Evolutionary conservation across 495 filamentous ascomycete genomes (phyloP).

Genomic region (Penicillium alfredii): DNA sequence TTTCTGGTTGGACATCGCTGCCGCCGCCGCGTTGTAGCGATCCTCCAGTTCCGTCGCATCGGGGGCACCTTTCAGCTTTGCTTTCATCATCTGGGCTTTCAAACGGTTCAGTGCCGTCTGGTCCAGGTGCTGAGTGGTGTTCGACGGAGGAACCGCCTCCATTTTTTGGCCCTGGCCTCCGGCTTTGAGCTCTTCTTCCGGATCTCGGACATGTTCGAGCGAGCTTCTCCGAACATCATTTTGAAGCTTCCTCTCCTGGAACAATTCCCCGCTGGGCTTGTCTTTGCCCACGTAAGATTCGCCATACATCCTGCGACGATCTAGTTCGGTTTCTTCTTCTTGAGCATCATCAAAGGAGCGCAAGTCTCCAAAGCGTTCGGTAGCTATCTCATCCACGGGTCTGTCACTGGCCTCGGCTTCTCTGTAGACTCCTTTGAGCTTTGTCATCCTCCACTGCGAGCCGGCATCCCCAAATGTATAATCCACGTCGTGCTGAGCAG

Average conservation of each 20-base stretch:
- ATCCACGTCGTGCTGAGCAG: conserved; percentile 56
- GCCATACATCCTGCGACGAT: conserved; percentile 77
- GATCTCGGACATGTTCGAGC: conserved; percentile 25
- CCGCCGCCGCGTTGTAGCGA: conserved; percentile 71
- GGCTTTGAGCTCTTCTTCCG: conserved; percentile 41
- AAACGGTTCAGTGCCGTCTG: conserved; percentile 79
- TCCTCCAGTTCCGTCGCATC: conserved; percentile 74
- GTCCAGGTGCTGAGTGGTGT: conserved; percentile 51
- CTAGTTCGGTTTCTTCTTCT: conserved; percentile 91
- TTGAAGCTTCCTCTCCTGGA: conserved; percentile 62
- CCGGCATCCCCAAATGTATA: conserved; percentile 91
- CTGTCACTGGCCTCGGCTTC: conserved; percentile 67
- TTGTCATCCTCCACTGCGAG: conserved; percentile 92
- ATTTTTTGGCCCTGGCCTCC: conserved; percentile 37
- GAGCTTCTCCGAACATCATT: conserved; percentile 35
- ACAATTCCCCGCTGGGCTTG: conserved; percentile 84
- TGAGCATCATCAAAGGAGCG: conserved; percentile 86
- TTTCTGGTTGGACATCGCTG: conserved; percentile 50
- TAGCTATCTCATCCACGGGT: conserved; percentile 70
- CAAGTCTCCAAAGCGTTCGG: conserved; percentile 75
- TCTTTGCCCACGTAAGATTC: conserved; percentile 79
- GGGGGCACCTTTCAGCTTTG: conserved; percentile 69
- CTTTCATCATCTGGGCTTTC: conserved; percentile 90
- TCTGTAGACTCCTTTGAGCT: conserved; percentile 78
- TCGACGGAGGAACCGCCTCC: conserved; percentile 33